phyloP scores from a whole-genome alignment of 2,329 filamentous ascomycete species.

The Monosporascus sp. region DNA sequence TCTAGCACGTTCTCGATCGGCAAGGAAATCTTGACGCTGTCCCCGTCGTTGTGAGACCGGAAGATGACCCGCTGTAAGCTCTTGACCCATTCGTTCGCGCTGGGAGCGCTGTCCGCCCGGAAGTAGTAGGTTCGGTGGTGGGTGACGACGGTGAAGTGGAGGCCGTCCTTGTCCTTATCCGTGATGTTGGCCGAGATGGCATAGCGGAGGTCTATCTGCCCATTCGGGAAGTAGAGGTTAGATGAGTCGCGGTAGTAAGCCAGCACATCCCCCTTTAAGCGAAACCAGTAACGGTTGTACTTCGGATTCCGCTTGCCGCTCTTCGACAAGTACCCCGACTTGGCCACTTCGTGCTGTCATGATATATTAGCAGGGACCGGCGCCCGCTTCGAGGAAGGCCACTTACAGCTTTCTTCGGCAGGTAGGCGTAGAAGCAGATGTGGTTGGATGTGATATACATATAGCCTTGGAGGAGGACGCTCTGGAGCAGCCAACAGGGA shows the following conservation, averaged over 20 bases:
- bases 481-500: slow-evolving; percentile 88
- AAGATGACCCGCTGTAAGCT: slow-evolving; percentile 92
- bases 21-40: slow-evolving; percentile 92
- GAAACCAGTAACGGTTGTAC: slow-evolving; percentile 90
- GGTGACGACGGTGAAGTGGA: slow-evolving; percentile 76
- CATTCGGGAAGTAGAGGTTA: slow-evolving; percentile 85
- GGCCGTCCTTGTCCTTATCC: slow-evolving; percentile 71
- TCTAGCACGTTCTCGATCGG: slow-evolving; percentile 87
- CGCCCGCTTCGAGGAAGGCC: neutral
- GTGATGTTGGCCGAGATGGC: slow-evolving; percentile 78
- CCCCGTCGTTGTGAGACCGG: slow-evolving; percentile 89
- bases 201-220: slow-evolving; percentile 87
- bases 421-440: slow-evolving; percentile 94
- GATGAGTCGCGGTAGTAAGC: slow-evolving; percentile 82
- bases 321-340: slow-evolving; percentile 85
- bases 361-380: slow-evolving; percentile 7
- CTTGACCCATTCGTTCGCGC: slow-evolving; percentile 95
- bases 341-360: slow-evolving; percentile 62
- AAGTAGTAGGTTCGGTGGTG: slow-evolving; percentile 81
- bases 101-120: slow-evolving; percentile 78
- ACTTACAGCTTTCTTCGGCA: slow-evolving; percentile 83
- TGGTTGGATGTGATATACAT: slow-evolving; percentile 93
- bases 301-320: slow-evolving; percentile 82
- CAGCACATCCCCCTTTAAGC: slow-evolving; percentile 83
- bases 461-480: slow-evolving; percentile 86